phyloP scores from a whole-genome alignment of 2,329 filamentous ascomycete species.

The Xylaria sp. region DNA sequence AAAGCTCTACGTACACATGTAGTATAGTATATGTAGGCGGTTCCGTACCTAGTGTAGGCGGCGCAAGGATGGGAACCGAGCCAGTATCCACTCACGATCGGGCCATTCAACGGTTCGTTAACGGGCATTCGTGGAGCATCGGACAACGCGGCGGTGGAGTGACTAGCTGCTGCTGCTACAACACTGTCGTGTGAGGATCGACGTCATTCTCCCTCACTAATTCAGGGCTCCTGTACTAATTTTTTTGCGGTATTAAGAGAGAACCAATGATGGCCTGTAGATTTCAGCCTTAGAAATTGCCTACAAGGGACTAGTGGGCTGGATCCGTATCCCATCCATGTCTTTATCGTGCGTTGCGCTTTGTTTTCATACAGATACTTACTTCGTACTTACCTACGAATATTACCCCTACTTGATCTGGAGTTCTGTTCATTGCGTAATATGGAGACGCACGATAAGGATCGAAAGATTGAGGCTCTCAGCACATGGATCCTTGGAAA shows the following conservation, averaged over 20 bases:
- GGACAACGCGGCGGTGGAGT: constrained; percentile 24
- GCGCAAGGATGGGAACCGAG: no score
- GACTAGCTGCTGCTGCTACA: constrained; percentile 11
- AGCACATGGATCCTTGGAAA: not conserved
- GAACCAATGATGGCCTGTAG: constrained; percentile 9
- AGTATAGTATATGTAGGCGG: no score
- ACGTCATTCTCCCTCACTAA: constrained; percentile 23
- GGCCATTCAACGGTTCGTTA: not conserved
- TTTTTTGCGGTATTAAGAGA: constrained; percentile 22
- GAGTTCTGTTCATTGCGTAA: not conserved
- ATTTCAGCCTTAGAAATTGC: not conserved
- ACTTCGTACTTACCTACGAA: no score
- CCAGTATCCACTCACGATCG: constrained; percentile 19
- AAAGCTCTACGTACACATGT: no score
- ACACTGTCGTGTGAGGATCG: constrained; percentile 8
- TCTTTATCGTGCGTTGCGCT: not conserved
- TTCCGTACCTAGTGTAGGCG: no score
- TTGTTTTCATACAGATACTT: no score
- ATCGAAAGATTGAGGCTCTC: no score
- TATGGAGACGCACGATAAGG: not conserved
- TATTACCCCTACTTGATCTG: no score
- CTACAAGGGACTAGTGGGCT: not conserved
- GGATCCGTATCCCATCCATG: constrained; percentile 15
- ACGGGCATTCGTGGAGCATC: constrained; percentile 11
- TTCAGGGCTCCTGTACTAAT: not conserved